Percentiles rank a stretch among this genome's conserved stretches.
These are phyloP conservation scores for Zasmidium cellare DNA, from an alignment of 2,329 filamentous ascomycete species.

Conservation along the genomic window DNA sequence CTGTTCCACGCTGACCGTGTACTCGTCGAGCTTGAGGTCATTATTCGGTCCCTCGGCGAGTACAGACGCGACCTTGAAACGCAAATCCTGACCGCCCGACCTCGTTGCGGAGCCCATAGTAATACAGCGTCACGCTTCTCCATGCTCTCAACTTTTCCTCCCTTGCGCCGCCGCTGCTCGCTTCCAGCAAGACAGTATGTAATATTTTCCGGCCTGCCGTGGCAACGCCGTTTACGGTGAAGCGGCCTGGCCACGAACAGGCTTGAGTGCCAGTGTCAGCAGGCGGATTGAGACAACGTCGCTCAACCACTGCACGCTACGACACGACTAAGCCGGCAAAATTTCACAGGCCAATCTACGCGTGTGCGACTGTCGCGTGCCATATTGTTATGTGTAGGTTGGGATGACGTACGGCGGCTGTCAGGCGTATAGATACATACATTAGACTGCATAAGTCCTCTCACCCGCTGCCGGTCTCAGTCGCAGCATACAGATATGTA, in stretches of 20 bases:
- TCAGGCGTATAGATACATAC: constrained; percentile 4
- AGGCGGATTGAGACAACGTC: constrained; percentile 9
- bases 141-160: constrained; percentile 9
- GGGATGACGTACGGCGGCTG: constrained; percentile 15
- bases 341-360: constrained; percentile 20
- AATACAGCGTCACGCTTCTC: constrained; percentile 19
- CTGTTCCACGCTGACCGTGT: constrained; percentile 18
- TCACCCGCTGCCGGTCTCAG: constrained; percentile 10
- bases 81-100: constrained; percentile 16
- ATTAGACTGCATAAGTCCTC: constrained; percentile 10
- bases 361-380: constrained; percentile 21
- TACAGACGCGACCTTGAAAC: constrained; percentile 22
- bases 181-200: constrained; percentile 16
- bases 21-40: constrained; percentile 11
- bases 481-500: constrained; percentile 17
- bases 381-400: constrained; percentile 5
- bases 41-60: constrained; percentile 18
- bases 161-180: constrained; percentile 20
- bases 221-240: constrained; percentile 21
- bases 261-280: constrained; percentile 13
- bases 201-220: constrained; percentile 16
- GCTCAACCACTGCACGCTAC: constrained; percentile 16
- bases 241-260: constrained; percentile 10
- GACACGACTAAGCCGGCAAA: constrained; percentile 19
- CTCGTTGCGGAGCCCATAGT: constrained; percentile 16